Evolutionary conservation across 768 basidiomycete genomes (phyloP).

Genomic region (Russula vinacea): DNA sequence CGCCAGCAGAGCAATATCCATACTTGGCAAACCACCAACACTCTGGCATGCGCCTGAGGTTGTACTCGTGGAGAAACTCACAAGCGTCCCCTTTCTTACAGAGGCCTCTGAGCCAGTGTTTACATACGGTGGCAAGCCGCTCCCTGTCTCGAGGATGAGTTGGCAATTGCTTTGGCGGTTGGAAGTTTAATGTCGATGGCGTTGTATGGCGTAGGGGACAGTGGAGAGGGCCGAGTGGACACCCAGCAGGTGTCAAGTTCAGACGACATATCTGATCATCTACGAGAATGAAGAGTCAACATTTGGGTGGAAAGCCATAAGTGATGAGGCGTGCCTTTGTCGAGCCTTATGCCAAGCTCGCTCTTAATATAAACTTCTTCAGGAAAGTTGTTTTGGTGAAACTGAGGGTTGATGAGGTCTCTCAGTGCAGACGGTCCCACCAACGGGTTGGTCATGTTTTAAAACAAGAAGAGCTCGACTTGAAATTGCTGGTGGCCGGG

Average conservation of each 20-base stretch:
- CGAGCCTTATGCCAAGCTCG: conserved; percentile 81
- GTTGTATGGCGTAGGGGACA: conserved; percentile 92
- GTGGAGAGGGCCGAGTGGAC: conserved; percentile 86
- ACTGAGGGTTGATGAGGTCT: conserved; percentile 82
- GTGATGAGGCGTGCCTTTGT: conserved; percentile 64
- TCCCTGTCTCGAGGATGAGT: conserved; percentile 81
- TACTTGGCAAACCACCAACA: conserved; percentile 99
- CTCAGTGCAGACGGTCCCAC: conserved; percentile 36
- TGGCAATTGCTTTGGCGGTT: conserved; percentile 78
- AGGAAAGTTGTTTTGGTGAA: conserved; percentile 88
- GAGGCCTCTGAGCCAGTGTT: conserved; percentile 96
- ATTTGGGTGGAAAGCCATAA: background rate
- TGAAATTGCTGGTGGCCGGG: background rate
- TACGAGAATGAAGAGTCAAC: conserved; percentile 35
- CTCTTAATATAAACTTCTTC: conserved; percentile 79
- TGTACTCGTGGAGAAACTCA: conserved; percentile 99
- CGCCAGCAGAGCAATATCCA: conserved; percentile 95
- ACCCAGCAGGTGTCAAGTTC: conserved; percentile 74
- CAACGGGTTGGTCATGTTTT: conserved; percentile 34
- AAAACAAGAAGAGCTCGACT: background rate
- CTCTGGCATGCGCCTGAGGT: conserved; percentile 95
- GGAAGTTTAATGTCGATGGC: conserved; percentile 86
- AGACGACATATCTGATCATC: conserved; percentile 94
- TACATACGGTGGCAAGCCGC: conserved; percentile 89
- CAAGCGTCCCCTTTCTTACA: conserved; percentile 98